These are phyloP conservation scores for Punica granatum DNA, from an alignment of 345 rosid species.

Conservation along the genomic window DNA sequence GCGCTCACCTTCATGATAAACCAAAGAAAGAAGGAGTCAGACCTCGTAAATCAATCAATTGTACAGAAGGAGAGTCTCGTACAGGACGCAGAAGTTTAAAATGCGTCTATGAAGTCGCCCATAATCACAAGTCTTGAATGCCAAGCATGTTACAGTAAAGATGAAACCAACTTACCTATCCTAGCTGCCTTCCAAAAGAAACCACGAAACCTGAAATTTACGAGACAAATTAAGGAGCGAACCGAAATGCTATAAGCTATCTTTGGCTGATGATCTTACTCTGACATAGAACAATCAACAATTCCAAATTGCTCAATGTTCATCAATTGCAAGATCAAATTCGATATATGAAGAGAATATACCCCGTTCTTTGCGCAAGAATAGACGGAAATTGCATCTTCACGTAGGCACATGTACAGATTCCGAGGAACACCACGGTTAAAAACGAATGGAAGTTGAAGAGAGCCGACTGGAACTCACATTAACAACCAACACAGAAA, in stretches of 20 bases:
- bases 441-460: slow-evolving; percentile 84
- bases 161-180: slow-evolving; percentile 43
- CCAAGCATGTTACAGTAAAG: not conserved
- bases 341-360: not conserved
- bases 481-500: slow-evolving; percentile 2
- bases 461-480: slow-evolving; percentile 62
- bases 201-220: slow-evolving; percentile 63
- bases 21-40: slow-evolving; percentile 1
- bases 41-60: slow-evolving; percentile 6
- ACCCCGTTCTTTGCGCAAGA: slow-evolving; percentile 85
- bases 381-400: slow-evolving; percentile 96
- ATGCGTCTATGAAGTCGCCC: not conserved
- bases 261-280: not conserved
- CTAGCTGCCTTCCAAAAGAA: slow-evolving; percentile 98
- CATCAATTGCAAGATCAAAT: not conserved
- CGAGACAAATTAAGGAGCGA: not conserved
- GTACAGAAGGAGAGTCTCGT: not conserved
- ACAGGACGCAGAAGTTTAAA: not conserved
- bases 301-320: not conserved
- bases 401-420: slow-evolving; percentile 75
- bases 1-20: slow-evolving; percentile 63
- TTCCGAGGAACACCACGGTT: slow-evolving; percentile 73
- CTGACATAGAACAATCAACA: not conserved
- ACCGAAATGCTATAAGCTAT: not conserved
- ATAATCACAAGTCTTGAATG: not conserved